Evolutionary conservation across 192 early-diverging fungal species (phyloP).

Genomic region (Coemansia nantahalensis): DNA sequence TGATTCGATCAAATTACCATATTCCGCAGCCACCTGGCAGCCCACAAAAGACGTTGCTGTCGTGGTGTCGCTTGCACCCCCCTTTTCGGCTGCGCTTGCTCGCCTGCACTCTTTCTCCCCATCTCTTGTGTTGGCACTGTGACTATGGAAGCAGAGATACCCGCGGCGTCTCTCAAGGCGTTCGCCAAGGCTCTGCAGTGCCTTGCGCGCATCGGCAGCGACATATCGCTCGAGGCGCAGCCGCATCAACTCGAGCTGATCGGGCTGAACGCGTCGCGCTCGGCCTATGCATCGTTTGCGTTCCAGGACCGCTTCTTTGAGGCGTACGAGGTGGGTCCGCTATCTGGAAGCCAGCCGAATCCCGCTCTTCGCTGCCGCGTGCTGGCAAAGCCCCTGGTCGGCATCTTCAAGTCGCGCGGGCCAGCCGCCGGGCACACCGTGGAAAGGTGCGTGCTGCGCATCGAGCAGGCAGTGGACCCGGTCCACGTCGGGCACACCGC

Average conservation of each 20-base stretch:
- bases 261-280: constrained; percentile 66
- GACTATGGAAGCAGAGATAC: constrained; percentile 48
- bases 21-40: too few relatives aligned
- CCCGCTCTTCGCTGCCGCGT: constrained; percentile 40
- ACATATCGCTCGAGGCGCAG: constrained; percentile 60
- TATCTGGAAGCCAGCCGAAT: constrained; percentile 4
- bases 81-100: too few relatives aligned
- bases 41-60: too few relatives aligned
- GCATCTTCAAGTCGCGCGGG: constrained; percentile 40
- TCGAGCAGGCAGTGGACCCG: constrained; percentile 24
- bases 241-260: constrained; percentile 55
- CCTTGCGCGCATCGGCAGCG: constrained; percentile 60
- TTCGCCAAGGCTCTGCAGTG: constrained; percentile 60
- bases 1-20: too few relatives aligned
- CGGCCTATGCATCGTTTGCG: constrained; percentile 59
- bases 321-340: constrained; percentile 48
- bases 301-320: constrained; percentile 66
- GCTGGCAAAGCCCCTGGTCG: constrained; percentile 37
- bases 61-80: too few relatives aligned
- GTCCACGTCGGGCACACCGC: neutral
- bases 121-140: neutral
- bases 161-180: constrained; percentile 43
- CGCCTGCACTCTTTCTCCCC: neutral
- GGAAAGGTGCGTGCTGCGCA: constrained; percentile 35
- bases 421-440: constrained; percentile 17